A percentile compares a stretch with the other conserved stretches of the same genome.
Conservation (phyloP, 225 moss, liverwort and hornwort genomes). For the Sphagnum contortum region DNA sequence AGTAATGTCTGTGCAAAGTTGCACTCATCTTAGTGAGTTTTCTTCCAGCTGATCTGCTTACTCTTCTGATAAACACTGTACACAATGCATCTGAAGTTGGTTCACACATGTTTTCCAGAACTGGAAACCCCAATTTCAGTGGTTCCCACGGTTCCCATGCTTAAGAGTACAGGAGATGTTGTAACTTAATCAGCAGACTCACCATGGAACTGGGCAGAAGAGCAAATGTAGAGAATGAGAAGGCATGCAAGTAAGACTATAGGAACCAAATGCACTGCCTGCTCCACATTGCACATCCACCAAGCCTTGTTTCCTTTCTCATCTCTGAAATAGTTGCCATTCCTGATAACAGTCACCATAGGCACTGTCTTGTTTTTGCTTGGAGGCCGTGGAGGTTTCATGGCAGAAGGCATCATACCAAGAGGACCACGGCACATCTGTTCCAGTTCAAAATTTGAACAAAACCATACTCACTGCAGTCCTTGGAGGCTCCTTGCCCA, state of each 20-base stretch:
- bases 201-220: conserved; percentile 17
- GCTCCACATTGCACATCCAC: conserved; percentile 20
- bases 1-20: too few species aligned
- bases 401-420: conserved; percentile 7
- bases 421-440: conserved; percentile 11
- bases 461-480: too few species aligned
- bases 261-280: conserved; percentile 25
- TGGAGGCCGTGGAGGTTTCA: conserved; percentile 14
- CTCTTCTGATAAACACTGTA: too few species aligned
- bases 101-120: too few species aligned
- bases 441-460: too few species aligned
- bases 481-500: too few species aligned
- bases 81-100: too few species aligned
- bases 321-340: conserved; percentile 2
- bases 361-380: neutral
- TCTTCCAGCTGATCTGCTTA: too few species aligned
- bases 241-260: conserved; percentile 19
- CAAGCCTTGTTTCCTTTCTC: conserved; percentile 17
- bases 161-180: too few species aligned
- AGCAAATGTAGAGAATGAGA: conserved; percentile 23
- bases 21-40: too few species aligned
- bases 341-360: conserved; percentile 3
- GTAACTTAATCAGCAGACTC: neutral
- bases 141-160: neutral
- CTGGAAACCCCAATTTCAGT: too few species aligned